Conservation (phyloP, 1,284 basidiomycete genomes). For the Leccinum pseudoinsigne region DNA sequence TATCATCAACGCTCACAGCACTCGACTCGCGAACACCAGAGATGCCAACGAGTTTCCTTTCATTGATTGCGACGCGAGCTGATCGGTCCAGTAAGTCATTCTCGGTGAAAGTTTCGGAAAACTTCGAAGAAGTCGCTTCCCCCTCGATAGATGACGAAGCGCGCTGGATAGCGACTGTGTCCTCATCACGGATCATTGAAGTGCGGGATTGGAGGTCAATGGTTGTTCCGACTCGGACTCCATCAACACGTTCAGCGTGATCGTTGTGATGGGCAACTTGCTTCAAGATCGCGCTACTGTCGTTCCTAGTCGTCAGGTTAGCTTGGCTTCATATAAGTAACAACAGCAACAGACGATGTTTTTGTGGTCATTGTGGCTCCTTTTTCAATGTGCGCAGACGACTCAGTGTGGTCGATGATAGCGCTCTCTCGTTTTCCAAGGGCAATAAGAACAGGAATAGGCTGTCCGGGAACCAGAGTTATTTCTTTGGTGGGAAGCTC, state of each 20-base stretch:
- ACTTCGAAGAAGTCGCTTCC: neutral
- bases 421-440: neutral
- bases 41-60: neutral
- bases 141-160: neutral
- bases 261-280: neutral
- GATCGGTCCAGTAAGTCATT: neutral
- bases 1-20: neutral
- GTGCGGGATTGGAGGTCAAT: neutral
- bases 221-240: neutral
- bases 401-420: neutral
- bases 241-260: neutral
- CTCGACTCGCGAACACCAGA: neutral
- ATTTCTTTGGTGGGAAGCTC: neutral
- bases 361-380: neutral
- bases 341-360: constrained; percentile 6
- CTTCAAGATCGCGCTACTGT: neutral
- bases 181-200: neutral
- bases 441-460: neutral
- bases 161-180: neutral
- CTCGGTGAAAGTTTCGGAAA: neutral
- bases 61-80: neutral
- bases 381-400: neutral
- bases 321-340: neutral
- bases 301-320: constrained; percentile 8
- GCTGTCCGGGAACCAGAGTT: neutral